Percentiles rank a stretch among this genome's conserved stretches.
Conservation (phyloP, 164 flowering plant species). For the Nymphaea thermarum region DNA sequence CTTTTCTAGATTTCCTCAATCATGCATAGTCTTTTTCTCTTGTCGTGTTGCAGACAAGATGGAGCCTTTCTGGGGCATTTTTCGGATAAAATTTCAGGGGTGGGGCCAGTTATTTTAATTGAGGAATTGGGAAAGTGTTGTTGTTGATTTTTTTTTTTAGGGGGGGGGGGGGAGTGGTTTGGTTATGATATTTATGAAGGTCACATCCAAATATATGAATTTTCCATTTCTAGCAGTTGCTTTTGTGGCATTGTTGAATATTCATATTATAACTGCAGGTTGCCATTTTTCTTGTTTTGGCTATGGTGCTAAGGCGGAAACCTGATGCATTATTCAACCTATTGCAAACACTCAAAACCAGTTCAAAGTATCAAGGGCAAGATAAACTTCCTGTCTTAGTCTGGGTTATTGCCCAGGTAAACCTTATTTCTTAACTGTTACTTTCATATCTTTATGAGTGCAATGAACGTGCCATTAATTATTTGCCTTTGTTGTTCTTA, state of each 20-base stretch:
- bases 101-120: no score
- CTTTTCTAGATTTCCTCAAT: no score
- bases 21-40: no score
- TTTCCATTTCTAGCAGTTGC: not conserved
- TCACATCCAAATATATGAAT: no score
- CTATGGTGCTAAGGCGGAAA: slow-evolving; percentile 61
- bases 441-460: not conserved
- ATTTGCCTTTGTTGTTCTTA: slow-evolving; percentile 7
- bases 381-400: slow-evolving; percentile 70
- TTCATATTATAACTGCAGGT: slow-evolving; percentile 40
- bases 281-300: slow-evolving; percentile 72
- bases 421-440: not conserved
- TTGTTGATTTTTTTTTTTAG: no score
- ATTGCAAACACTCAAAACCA: slow-evolving; percentile 45
- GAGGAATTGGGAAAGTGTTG: no score
- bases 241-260: not conserved
- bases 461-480: no score
- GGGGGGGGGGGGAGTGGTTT: no score
- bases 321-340: slow-evolving; percentile 58
- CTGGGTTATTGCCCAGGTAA: slow-evolving; percentile 87
- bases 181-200: no score
- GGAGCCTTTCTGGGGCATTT: no score
- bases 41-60: no score
- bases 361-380: slow-evolving; percentile 69
- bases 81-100: no score